Base-by-base conservation (phyloP, 2,329 filamentous ascomycete species). In the Trichoderma sp. region DNA sequence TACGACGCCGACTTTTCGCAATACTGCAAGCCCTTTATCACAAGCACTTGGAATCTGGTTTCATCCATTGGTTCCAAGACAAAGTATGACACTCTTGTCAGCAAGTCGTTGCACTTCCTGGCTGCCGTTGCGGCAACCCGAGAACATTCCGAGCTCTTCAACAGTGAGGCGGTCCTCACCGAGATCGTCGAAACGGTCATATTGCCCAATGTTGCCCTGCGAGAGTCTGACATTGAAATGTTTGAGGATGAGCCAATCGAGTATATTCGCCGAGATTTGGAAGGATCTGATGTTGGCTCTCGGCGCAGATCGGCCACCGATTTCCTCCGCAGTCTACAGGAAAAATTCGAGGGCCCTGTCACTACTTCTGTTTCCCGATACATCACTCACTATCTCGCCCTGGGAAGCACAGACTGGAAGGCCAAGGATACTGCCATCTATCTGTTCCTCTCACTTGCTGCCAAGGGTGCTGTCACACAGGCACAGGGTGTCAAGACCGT, bases 191-290 rank as follows among this genome's bases (percentile, higher is more conserved):
- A 98, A 78, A 97, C 97, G 81, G 95, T 98, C 68, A 92, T 99
- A 67, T 81, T 99, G 71, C 94, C 95, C 10, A 99, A 99, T 75
- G 88, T 99, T 68, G 91, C 91, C 17, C 83, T 99, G 69, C 89
- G 96, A 72, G 95, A 97, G 75, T 95, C 94, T 0, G 96, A 99
- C 72, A 87, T 97, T 65, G 95, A 99, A 78, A 86, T 97, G 72
- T 98, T 99, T 73, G 95, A 99, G 77, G 96, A 99, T 76, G 96
- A 99, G 81, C 95, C 95, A 0, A 99, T 99, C 72, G 95, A 99
- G 79, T 99, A 97, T 77, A 99, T 99, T 75, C 88, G 95, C 70
- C 88, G 93, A 74, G 95, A 99, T 78, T 84, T 99, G 57, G 95
- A 99, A 78, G 95, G 95, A 7, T 97, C 95, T 2, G 95, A 99